Conservation (phyloP, 1,139 yeast species). For the Yamadazyma sp. region DNA sequence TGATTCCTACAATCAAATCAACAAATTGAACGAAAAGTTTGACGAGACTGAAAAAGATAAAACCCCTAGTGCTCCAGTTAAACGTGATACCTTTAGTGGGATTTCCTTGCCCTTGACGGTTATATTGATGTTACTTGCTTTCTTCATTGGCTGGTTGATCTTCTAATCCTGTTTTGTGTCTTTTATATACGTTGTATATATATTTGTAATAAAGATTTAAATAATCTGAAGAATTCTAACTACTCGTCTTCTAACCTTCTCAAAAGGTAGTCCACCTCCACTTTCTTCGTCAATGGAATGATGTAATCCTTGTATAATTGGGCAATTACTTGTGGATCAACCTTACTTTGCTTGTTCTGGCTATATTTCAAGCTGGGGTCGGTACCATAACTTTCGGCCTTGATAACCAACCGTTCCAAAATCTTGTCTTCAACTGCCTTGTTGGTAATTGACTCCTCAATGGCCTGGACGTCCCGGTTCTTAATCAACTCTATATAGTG, state of each 20-base stretch:
- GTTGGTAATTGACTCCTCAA: slow-evolving; percentile 81
- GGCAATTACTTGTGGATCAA: slow-evolving; percentile 79
- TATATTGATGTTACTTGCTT: slow-evolving; percentile 53
- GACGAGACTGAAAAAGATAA: slow-evolving; percentile 23
- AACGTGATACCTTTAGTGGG: slow-evolving; percentile 37
- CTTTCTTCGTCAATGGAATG: slow-evolving; percentile 91
- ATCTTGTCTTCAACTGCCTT: slow-evolving; percentile 83
- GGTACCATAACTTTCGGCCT: slow-evolving; percentile 83
- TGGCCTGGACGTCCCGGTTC: slow-evolving; percentile 66
- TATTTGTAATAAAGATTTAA: slow-evolving; percentile 2
- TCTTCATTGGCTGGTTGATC: slow-evolving; percentile 60
- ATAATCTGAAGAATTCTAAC: not conserved
- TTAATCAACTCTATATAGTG: slow-evolving; percentile 63
- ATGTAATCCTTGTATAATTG: slow-evolving; percentile 82
- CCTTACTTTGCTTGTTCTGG: slow-evolving; percentile 70
- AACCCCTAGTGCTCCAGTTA: slow-evolving; percentile 6
- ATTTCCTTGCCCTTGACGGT: slow-evolving; percentile 54
- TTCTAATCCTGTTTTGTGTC: slow-evolving; percentile 28
- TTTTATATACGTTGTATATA: slow-evolving; percentile 4
- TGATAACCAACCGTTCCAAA: slow-evolving; percentile 69
- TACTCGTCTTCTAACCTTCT: slow-evolving; percentile 71
- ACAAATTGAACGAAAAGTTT: slow-evolving; percentile 43
- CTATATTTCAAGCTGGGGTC: slow-evolving; percentile 79
- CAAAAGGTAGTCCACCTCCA: slow-evolving; percentile 86
- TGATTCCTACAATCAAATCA: slow-evolving; percentile 41